Base-by-base conservation (phyloP, 164 flowering plant genomes). In the Vitis cinerea region DNA sequence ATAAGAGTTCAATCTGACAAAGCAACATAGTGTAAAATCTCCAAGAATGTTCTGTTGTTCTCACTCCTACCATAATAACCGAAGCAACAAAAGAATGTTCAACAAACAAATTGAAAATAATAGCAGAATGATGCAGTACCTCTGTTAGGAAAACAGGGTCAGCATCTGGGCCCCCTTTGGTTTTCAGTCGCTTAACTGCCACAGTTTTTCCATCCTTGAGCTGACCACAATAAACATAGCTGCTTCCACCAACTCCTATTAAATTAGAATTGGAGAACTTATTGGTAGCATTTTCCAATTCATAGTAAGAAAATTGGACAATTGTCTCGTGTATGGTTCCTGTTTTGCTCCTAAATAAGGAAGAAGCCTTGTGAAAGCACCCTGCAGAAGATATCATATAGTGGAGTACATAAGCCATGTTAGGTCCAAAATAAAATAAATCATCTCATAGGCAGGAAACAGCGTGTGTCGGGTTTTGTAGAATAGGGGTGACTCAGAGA, bases 171-270 rank as follows among this genome's bases (percentile, higher is more conserved):
- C 91, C 95, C 63, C 81, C 84, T 50, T 75, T 84, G 61, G 79
- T 54, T 76, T 85, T 93, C 10, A 95, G 75, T 52, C 97, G 74
- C 83, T 95, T 95, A 27, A 95, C 72, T 50, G 99, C 98, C 71
- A 91, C 90, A 60, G 61, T 75, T 76, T 79, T 89, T 23, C 96
- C 98, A 82, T 90, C 90, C 77, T 73, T 87, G 19, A 95, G 92
- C 74, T 75, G 81, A 58, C 99, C 98, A 68, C 80, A 79, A 73
- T 91, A 93, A 13, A 95, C 99, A 75, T 75, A 81, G 82, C 99
- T 93, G 82, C 97, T 90, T 70, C 93, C 99, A 31, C 99, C 99
- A 69, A 85, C 75, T 64, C 98, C 99, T 51, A 93, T 77, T 58
- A 91, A 73, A 76, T 88, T 90, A 71, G 84, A 72, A 63, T 78